Base-by-base conservation (phyloP, 1,139 yeast genomes). In the Magnusiomyces tetraspermus region DNA sequence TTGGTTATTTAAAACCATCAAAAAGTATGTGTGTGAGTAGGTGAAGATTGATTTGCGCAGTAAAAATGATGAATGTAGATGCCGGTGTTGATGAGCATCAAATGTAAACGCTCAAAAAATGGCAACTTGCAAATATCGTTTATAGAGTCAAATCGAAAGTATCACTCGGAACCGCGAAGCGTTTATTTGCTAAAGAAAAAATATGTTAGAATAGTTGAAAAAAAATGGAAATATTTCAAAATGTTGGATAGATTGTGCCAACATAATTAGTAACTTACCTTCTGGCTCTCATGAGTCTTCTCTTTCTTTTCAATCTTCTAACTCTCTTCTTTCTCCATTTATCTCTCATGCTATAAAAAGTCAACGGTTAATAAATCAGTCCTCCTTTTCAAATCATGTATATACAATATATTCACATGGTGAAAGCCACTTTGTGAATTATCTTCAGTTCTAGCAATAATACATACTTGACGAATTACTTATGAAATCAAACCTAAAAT, bases 221-320 rank as follows among this genome's bases (percentile, higher is more conserved):
- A 19, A 22, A 19, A 26, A 26, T 17, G 17, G 13, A 28, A 5
- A 8, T 17, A 40, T 24, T 13, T 17, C 31, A 28, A 28, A 28
- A 28, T 22, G 26, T 37, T 30, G 40, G 40, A 38, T 30, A 49
- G 19, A 17, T 15, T 10, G 19, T 11, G 31, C 6, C 21, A 26
- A 33, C 10, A 1, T 4, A 46, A 41, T 10, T 1, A 30, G n/a
- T 19, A n/a, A 59, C 62, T 57, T 51, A 59, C 65, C 68, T 63
- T 87, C 97, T 87, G 78, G 97, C 97, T 86, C 97, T 86, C 71
- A 89, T 96, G 95, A 88, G 88, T 95, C 97, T 95, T 85, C 97
- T 85, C 95, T 89, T 89, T 84, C 96, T 86, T 85, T 89, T 89
- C 75, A 89, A 87, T 87, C 96, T 87, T 87, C 97, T 88, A 78